Percentiles rank a stretch among this genome's conserved stretches.
phyloP scores from a whole-genome alignment of 768 basidiomycete genomes.

The Obba rivulosa region DNA sequence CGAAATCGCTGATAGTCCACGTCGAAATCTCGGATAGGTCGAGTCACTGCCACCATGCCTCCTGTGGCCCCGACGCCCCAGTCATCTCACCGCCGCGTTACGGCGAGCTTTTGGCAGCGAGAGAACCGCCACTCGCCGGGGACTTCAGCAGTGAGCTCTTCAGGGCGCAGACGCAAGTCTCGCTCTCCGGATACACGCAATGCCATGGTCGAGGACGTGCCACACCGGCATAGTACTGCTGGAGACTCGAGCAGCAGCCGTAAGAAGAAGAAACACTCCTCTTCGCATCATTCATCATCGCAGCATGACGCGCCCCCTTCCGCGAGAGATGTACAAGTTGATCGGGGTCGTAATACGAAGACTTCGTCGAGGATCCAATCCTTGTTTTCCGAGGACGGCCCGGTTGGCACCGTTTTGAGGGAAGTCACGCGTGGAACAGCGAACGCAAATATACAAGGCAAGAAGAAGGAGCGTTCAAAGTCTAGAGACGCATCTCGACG shows the following conservation, averaged over 20 bases:
- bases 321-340: not conserved
- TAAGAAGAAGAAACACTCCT: constrained; percentile 26
- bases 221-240: constrained; percentile 1
- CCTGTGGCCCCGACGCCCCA: not conserved
- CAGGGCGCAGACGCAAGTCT: constrained; percentile 27
- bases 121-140: constrained; percentile 13
- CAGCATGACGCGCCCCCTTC: not conserved
- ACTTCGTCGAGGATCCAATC: constrained; percentile 5
- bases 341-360: constrained; percentile 14
- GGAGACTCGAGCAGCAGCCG: constrained; percentile 19
- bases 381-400: constrained; percentile 6
- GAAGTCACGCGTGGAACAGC: constrained; percentile 3
- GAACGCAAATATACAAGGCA: constrained; percentile 6
- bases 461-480: constrained; percentile 30
- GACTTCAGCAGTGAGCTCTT: not conserved
- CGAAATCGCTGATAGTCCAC: too few relatives aligned
- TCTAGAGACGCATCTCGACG: constrained; percentile 27
- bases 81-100: constrained; percentile 6
- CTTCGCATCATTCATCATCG: not conserved
- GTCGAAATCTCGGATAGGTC: too few relatives aligned
- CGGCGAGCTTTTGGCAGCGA: constrained; percentile 12
- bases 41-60: constrained; percentile 7
- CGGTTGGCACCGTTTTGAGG: constrained; percentile 15
- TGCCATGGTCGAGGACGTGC: constrained; percentile 13
- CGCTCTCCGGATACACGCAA: constrained; percentile 27